Evolutionary conservation across 257 asterid species (phyloP).

Genomic region (Nicotiana benthamiana): DNA sequence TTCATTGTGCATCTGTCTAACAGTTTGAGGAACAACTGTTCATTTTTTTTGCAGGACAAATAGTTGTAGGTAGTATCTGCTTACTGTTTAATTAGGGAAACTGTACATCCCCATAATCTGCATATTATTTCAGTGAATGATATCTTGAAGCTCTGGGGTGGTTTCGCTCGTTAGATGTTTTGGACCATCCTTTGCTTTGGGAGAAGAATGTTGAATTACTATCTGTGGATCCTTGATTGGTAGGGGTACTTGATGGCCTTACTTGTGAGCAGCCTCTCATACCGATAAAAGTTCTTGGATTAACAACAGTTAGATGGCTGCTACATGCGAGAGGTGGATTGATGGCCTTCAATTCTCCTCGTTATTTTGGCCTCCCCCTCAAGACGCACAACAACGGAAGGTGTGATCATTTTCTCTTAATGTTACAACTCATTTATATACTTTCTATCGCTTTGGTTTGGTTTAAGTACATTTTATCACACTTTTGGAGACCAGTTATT

Average conservation of each 20-base stretch:
- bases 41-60: neutral
- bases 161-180: neutral
- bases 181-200: slow-evolving; percentile 3
- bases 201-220: slow-evolving; percentile 45
- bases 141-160: neutral
- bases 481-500: neutral
- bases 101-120: neutral
- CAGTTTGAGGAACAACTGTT: neutral
- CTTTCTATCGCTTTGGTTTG: neutral
- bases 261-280: slow-evolving; percentile 29
- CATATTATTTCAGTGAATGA: neutral
- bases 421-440: neutral
- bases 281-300: slow-evolving; percentile 20
- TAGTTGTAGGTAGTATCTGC: neutral
- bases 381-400: slow-evolving; percentile 77
- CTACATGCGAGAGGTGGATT: slow-evolving; percentile 78
- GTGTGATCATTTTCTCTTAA: slow-evolving; percentile 22
- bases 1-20: neutral
- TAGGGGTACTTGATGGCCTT: slow-evolving; percentile 30
- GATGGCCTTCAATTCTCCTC: slow-evolving; percentile 88
- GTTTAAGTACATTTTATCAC: neutral
- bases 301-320: slow-evolving; percentile 45
- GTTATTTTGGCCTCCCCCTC: slow-evolving; percentile 92
- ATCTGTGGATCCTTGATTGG: slow-evolving; percentile 55
- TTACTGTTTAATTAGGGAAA: neutral